These are phyloP conservation scores for Backusella luteola DNA, from an alignment of 192 early-diverging fungal genomes.

Conservation along the genomic window DNA sequence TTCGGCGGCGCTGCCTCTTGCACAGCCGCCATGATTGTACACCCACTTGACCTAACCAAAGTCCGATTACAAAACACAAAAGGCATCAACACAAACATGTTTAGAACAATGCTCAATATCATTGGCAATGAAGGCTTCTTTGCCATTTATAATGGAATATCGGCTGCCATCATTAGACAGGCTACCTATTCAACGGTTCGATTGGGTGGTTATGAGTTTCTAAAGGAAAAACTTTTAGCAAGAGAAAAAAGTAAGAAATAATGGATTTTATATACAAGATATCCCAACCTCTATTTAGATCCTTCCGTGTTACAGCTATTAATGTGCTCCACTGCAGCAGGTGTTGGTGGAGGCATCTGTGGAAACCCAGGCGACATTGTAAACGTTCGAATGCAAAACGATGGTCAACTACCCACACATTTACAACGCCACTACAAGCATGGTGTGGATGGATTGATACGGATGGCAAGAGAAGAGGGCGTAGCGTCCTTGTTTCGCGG, in stretches of 20 bases:
- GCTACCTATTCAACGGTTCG: constrained; percentile 80
- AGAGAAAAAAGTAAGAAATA: constrained; percentile 38
- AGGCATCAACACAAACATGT: constrained; percentile 56
- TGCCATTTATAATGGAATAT: constrained; percentile 70
- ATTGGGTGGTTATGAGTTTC: constrained; percentile 71
- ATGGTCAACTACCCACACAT: constrained; percentile 62
- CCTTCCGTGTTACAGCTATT: constrained; percentile 43
- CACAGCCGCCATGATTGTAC: constrained; percentile 60
- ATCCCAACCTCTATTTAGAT: constrained; percentile 6
- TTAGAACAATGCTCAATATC: constrained; percentile 71
- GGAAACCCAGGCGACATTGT: constrained; percentile 83
- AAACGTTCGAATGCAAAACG: constrained; percentile 81
- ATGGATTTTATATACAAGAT: neutral
- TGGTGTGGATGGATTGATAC: constrained; percentile 68
- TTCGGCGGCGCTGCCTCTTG: constrained; percentile 54
- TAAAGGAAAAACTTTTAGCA: constrained; percentile 56
- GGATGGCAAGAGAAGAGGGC: constrained; percentile 82
- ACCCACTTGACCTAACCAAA: constrained; percentile 87
- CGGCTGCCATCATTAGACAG: constrained; percentile 73
- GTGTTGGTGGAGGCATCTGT: constrained; percentile 60
- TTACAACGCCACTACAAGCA: constrained; percentile 73
- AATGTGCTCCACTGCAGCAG: constrained; percentile 43
- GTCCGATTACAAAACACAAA: constrained; percentile 89
- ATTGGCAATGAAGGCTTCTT: constrained; percentile 65
- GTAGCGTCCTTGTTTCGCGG: constrained; percentile 80